These are phyloP conservation scores for Pueraria montana DNA, from an alignment of 306 rosid species.

Conservation along the genomic window DNA sequence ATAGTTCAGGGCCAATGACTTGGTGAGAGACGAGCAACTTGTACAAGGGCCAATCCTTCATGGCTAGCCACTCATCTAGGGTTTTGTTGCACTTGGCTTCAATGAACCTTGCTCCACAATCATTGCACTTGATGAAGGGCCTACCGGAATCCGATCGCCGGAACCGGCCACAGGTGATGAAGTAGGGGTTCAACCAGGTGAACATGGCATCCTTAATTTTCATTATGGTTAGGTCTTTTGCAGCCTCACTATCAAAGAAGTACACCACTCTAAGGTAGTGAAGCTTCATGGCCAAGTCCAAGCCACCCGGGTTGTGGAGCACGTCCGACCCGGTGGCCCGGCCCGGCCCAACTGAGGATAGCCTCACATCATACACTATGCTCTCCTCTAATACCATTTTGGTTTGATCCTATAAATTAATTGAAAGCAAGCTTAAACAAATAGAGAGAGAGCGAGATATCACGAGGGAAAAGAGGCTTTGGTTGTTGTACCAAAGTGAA, in stretches of 20 bases:
- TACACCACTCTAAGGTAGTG: conserved; percentile 77
- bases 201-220: conserved; percentile 64
- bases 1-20: conserved; percentile 83
- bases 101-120: conserved; percentile 78
- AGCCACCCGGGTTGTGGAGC: conserved; percentile 50
- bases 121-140: conserved; percentile 84
- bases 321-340: conserved; percentile 46
- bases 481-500: background rate
- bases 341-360: conserved; percentile 81
- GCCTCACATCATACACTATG: conserved; percentile 53
- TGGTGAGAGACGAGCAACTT: conserved; percentile 65
- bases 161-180: conserved; percentile 67
- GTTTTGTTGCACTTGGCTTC: conserved; percentile 72
- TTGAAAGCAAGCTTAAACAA: no score
- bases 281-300: conserved; percentile 89
- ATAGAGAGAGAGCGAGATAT: no score
- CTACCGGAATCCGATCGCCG: conserved; percentile 72
- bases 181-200: conserved; percentile 48
- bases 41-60: conserved; percentile 57
- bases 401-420: no score
- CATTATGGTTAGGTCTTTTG: conserved; percentile 40
- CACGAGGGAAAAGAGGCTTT: background rate
- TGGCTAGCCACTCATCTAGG: conserved; percentile 64
- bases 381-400: conserved; percentile 58
- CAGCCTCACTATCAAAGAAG: conserved; percentile 59